Evolutionary conservation across 192 early-diverging fungal species (phyloP), one percentile per base, ranked within the genome.

Genomic region (Paraglomus occultum): DNA sequence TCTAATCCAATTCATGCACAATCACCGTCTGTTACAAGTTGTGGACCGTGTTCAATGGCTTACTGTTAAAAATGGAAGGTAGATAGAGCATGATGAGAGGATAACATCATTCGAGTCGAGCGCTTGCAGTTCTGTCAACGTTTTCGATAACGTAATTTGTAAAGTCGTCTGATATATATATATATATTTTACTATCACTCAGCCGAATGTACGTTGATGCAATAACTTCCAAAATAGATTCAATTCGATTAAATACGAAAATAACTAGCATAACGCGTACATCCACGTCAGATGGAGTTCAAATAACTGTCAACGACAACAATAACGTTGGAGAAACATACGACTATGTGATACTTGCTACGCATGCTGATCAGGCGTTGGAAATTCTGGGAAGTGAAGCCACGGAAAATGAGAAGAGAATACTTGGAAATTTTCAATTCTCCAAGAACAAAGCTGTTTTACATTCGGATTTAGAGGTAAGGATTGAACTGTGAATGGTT

Each of bases 341-440:
- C 64, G 87, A 89, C 61, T 77, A 87, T 50, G 80, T 88, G 47
- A 76, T 89, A 14, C 69, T 89, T 12, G 86, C 86, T 7, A 82
- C 81, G 1, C 87, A 89, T 74, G 73, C 82, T 6, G 87, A 89
- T 72, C 81, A 83, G 54, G 74, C 87, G 0, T 59, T 88, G 44
- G 51, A 62, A 42, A 80, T 89, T 15, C 71, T 89, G 17, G 86
- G 85, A 12, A 73, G 80, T 23, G 49, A 67, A 40, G 84, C 84
- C 6, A 82, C 84, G 4, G 38, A 50, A 4, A 79, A 79, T 7
- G 87, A 89, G 64, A 60, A 60, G 12, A 50, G 73, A 31, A 73
- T 88, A 9, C 64, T 88, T 43, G 79, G 77, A 10, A 18, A 70
- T 8, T 71, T 89, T 51, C 78, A 71, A 39, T 89, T 75, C 71